Base-by-base conservation (phyloP, 345 rosid species). In the Brassica nigra region DNA sequence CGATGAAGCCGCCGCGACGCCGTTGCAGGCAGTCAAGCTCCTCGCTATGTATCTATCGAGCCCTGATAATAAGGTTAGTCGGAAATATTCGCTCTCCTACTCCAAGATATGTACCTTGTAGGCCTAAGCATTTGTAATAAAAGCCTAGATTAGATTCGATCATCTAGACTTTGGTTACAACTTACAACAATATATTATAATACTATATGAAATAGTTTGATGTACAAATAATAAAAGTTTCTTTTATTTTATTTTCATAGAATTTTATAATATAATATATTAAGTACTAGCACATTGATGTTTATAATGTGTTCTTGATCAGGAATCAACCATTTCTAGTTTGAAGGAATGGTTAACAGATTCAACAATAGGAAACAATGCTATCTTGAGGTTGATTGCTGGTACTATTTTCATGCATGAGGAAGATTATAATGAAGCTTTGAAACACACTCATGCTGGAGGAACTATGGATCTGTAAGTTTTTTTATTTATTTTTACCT, bases 391-490 rank as follows among this genome's bases (percentile, higher is more conserved):
- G 62, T 84, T 95, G 88, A 89, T 93, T 81, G 98, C 99, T 77
- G 99, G 99, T 62, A 95, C 80, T 67, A 75, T 95, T 73, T 93
- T 91, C 86, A 88, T 88, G 98, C 94, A 93, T 44, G 98, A 93
- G 61, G 97, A 95, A 81, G 97, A 91, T 79, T 95, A 84, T 70
- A 91, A 73, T 39, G 99, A 95, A 81, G 98, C 98, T 77, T 86
- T 95, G 75, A 95, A 93, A 80, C 96, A 91, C 86, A 95, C 96
- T 9, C 85, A 95, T 83, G 77, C 92, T 70, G 99, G 98, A 52
- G 97, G 99, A 66, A 91, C 96, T 68, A 87, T 95, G 98, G 99
- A 91, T 70, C 83, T 95, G 98, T 95, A 76, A 89, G 97, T 70
- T 8, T 44, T 44, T 47, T 44, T 14, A 2, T 0, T 12, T 16